Base-by-base conservation (phyloP, 1,284 basidiomycete species). In the Apiotrichum mycotoxinovorans region DNA sequence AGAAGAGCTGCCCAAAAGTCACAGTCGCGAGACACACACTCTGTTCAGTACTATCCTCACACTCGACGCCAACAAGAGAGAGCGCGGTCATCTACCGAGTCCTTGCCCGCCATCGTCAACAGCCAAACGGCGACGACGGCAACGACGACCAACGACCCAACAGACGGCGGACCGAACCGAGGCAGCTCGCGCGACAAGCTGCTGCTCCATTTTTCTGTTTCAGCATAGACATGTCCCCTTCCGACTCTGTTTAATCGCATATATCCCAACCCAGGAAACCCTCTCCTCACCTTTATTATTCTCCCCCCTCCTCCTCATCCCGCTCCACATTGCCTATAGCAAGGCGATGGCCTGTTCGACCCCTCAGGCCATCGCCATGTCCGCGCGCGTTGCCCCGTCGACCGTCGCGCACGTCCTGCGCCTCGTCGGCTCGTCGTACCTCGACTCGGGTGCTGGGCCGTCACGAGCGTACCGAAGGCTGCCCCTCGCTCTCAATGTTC, bases 281-380 rank as follows among this genome's bases (percentile, higher is more conserved):
- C 44, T 18, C 17, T 33, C 26, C 30, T n/a, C n/a, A n/a, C n/a
- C n/a, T n/a, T n/a, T n/a, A n/a, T n/a, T 34, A 17, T 11, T 23
- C 43, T 9, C 9, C 30, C 27, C 45, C 46, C 30, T 14, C 33
- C 23, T 5, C 17, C 15, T 41, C 35, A 9, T 12, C 30, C 43
- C 47, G 25, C 40, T 34, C 33, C 22, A 8, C 23, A 20, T 30
- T 43, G 17, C 27, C 33, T 22, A n/a, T 35, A 20, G 5, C 30
- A 17, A 9, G 60, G 60, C 60, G 60, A 62, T 62, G 60, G 60
- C 60, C 60, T 56, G 60, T 44, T 34, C 54, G 18, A 37, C 38
- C 27, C 46, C 46, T 9, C 57, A 56, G 57, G 57, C 54, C 54
- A 59, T 58, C 60, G 57, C 57, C 60, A 62, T 62, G 54, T 57